Percentiles rank a stretch among this genome's conserved stretches.
Conservation (phyloP, 208 protist species). For the Leishmania martiniquensis region DNA sequence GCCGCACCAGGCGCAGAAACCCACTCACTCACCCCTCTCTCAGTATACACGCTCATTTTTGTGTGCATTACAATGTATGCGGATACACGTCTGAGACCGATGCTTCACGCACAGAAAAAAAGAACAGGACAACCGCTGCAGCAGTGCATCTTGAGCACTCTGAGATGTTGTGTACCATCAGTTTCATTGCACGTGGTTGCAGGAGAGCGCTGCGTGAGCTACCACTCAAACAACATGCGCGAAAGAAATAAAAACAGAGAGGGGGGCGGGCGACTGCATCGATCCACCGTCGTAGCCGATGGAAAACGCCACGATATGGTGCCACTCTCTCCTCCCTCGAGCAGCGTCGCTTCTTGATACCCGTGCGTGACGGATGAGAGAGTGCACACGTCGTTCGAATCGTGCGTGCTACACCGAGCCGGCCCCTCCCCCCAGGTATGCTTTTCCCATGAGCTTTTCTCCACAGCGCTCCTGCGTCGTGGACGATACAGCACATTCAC, state of each 20-base stretch:
- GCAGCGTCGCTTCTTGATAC: background rate
- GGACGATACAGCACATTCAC: background rate
- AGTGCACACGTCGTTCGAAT: background rate
- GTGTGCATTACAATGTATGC: no score
- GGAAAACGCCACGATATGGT: background rate
- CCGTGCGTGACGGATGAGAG: background rate
- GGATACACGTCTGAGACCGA: no score
- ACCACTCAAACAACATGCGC: background rate
- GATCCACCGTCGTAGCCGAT: background rate
- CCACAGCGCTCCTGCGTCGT: background rate
- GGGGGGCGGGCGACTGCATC: no score
- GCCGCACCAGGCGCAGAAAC: no score
- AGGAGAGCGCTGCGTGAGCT: background rate
- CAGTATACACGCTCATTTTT: no score
- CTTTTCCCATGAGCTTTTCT: background rate
- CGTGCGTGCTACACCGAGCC: background rate
- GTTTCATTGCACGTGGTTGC: background rate
- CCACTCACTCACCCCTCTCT: no score
- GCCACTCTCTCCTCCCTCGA: no score
- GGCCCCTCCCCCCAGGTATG: no score
- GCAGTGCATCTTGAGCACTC: background rate
- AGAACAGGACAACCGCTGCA: no score
- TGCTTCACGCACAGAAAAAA: no score
- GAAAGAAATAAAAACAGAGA: background rate
- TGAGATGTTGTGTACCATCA: background rate